Base-by-base conservation (phyloP, 768 basidiomycete species). In the Trametes coccinea region DNA sequence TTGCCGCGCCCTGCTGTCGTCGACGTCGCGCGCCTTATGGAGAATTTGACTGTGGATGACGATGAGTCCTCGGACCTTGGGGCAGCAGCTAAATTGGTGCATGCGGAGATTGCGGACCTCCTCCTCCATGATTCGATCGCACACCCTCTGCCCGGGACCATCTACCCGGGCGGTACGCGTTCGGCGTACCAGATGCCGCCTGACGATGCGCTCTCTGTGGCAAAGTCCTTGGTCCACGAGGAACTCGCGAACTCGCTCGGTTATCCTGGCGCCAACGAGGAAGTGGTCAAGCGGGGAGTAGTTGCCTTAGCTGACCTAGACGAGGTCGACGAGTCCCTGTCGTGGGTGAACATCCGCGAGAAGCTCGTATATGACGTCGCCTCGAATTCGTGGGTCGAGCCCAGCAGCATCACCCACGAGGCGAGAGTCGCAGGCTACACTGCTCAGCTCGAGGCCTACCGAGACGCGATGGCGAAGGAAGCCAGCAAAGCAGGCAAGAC, bases 1-100 rank as follows among this genome's bases (percentile, higher is more conserved):
- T 78, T 98, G 31, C 97, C 97, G 29, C 83, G 96, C 59, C 96
- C 95, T 4, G 83, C 87, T 50, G 88, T 92, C 53, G 86, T 98
- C 48, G 87, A 98, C 67, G 78, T 90, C 4, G 79, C 80, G 16
- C 74, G 72, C 5, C 79, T 97, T 11, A 73, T 96, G 40, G 73
- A 81, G 31, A 80, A 84, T 48, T 79, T 97, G 17, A 77, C 76
- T 54, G 69, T 84, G 14, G 75, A 78, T 16, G 84, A 85, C 11
- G 79, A 76, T 3, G 74, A 77, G 5, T 71, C 74, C 34, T 62
- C 77, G 17, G 78, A 79, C 40, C 70, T 82, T 27, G 72, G 73
- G 0, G 75, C 78, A 6, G 90, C 85, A 1, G 82, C 84, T 63
- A 80, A 75, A 59, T 75, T 95, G 34, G 81, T 99, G 68, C 83